Evolutionary conservation across 257 asterid genomes (phyloP), one percentile per base, ranked within the genome.

Genomic region (Solanum chiquidenum): DNA sequence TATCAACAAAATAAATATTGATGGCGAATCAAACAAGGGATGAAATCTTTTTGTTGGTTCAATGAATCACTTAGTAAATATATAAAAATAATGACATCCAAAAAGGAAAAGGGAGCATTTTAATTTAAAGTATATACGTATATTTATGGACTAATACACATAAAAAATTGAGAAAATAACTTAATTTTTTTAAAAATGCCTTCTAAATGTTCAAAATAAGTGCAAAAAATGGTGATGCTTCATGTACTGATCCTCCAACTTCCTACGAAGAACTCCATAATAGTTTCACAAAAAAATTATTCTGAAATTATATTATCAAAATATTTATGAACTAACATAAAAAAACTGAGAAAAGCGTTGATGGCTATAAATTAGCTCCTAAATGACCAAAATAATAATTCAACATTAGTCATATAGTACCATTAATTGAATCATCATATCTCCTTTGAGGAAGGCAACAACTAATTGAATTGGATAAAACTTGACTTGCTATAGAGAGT

Each of bases 261-360:
- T 1, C 23, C 10, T 52, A 52, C 9, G 0, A 0, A 52, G n/a
- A 0, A 6, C 0, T 18, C 9, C 1, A 4, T 52, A 52, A 18
- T 16, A 1, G 0, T 52, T 52, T 52, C 4, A 4, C 9, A 52
- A 18, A 52, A 0, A 52, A 18, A 52, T 18, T 1, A 7, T 52
- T 9, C 6, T 1, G 6, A 52, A 52, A 16, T 6, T 1, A 2
- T 6, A 52, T 52, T 0, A 52, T 18, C 9, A 52, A 52, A 16
- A 52, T 52, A 52, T 52, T 52, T 0, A 2, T 18, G 9, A 18
- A 6, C 4, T 52, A 52, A 18, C 23, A 18, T 6, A 49, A 6
- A 1, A 14, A 52, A 18, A 52, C 0, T 52, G 7, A 46, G 7
- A 49, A 49, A n/a, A n/a, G n/a, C n/a, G n/a, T n/a, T n/a, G n/a